Percentiles rank a stretch among this genome's conserved stretches.
These are phyloP conservation scores for Polyplosphaeria fusca DNA, from an alignment of 495 filamentous ascomycete species.

Conservation along the genomic window DNA sequence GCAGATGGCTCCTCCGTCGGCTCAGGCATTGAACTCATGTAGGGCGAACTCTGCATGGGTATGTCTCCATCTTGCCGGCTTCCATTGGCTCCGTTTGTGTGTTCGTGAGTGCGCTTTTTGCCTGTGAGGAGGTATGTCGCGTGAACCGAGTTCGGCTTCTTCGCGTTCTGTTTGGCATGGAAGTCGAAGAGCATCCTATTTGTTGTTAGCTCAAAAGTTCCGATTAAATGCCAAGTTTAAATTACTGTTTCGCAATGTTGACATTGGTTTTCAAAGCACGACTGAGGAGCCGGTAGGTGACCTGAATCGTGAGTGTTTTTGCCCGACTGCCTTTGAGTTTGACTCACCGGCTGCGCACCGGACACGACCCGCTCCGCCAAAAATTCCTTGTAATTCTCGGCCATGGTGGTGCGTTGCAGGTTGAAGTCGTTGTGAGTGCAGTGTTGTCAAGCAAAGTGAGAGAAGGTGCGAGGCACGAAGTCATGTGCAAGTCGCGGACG, in stretches of 20 bases:
- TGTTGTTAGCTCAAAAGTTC: background rate
- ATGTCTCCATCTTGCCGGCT: constrained; percentile 55
- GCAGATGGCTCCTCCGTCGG: constrained; percentile 48
- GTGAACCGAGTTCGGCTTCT: constrained; percentile 68
- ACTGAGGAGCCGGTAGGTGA: constrained; percentile 81
- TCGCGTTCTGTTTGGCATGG: constrained; percentile 71
- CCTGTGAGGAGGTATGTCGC: constrained; percentile 88
- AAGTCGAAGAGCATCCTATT: constrained; percentile 88
- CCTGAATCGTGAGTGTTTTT: constrained; percentile 47
- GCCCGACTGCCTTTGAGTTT: background rate
- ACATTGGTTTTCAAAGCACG: constrained; percentile 75
- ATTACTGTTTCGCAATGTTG: constrained; percentile 77
- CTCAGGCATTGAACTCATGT: constrained; percentile 58
- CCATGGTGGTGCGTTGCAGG: constrained; percentile 43
- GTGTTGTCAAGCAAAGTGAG: constrained; percentile 40
- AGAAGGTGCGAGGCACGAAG: constrained; percentile 17
- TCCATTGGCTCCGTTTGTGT: constrained; percentile 41
- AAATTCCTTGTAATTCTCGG: constrained; percentile 62
- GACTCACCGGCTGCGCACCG: constrained; percentile 67
- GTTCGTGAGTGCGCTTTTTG: constrained; percentile 35
- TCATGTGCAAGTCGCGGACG: constrained; percentile 24
- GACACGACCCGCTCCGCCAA: constrained; percentile 73
- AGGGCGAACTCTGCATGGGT: constrained; percentile 69
- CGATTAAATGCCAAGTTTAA: background rate
- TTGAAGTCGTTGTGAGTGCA: constrained; percentile 11